A percentile compares a stretch with the other conserved stretches of the same genome.
phyloP scores from a whole-genome alignment of 371 early-diverging fungal species.

The Mortierella sp. region DNA sequence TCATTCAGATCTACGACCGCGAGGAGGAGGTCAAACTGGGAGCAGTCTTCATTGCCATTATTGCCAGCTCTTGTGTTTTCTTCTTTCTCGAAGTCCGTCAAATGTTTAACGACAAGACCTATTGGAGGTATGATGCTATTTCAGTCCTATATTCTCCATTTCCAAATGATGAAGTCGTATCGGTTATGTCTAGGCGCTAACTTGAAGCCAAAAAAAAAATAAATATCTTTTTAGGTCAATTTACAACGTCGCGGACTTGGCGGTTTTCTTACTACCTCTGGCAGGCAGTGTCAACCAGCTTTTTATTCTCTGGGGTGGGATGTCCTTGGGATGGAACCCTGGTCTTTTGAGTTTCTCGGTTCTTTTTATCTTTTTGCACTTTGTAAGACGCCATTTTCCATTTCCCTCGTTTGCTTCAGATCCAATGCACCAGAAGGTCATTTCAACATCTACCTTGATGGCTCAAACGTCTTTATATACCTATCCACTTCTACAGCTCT shows the following conservation, averaged over 20 bases:
- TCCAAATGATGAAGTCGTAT: no score
- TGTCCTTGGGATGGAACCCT: not conserved
- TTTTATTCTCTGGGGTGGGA: not conserved
- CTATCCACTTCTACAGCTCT: no score
- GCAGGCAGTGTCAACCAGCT: constrained; percentile 19
- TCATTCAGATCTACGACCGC: constrained; percentile 21
- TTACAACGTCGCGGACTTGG: constrained; percentile 13
- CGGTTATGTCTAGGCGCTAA: no score
- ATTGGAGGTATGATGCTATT: no score
- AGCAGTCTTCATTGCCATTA: constrained; percentile 25
- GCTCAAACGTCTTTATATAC: no score
- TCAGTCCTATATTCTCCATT: no score
- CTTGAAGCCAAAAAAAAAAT: no score
- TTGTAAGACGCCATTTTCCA: no score
- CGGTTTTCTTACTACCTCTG: constrained; percentile 4
- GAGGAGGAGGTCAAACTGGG: not conserved
- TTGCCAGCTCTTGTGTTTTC: constrained; percentile 8
- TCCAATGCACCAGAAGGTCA: no score
- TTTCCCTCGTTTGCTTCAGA: no score
- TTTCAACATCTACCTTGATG: no score
- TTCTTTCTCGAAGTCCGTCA: constrained; percentile 19
- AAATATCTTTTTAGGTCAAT: constrained; percentile 20
- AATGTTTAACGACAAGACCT: not conserved
- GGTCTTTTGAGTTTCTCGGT: constrained; percentile 13
- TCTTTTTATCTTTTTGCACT: constrained; percentile 17